Evolutionary conservation across 164 flowering plant genomes (phyloP).

Genomic region (Aristolochia contorta): DNA sequence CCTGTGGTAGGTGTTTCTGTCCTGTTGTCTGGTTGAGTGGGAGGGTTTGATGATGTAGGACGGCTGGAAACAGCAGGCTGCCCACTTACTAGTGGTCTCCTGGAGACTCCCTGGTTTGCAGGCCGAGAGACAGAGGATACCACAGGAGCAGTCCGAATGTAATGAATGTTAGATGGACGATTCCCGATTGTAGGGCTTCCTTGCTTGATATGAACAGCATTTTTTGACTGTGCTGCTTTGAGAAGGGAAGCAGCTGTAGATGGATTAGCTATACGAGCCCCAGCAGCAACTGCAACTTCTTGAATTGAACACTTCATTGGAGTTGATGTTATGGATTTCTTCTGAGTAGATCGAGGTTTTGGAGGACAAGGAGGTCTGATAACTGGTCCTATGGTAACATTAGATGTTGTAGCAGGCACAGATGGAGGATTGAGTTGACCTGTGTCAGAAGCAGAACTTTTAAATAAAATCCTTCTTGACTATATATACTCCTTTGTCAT

Average conservation of each 20-base stretch:
- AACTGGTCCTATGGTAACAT: conserved; percentile 4
- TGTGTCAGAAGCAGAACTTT: conserved; percentile 15
- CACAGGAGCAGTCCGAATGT: conserved; percentile 18
- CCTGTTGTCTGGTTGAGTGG: conserved; percentile 6
- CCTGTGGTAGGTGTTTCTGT: background rate
- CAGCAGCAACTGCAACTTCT: conserved; percentile 93
- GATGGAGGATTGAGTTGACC: conserved; percentile 15
- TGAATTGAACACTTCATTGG: conserved; percentile 30
- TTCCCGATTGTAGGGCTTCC: conserved; percentile 33
- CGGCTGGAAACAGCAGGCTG: conserved; percentile 10
- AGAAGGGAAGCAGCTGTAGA: conserved; percentile 58
- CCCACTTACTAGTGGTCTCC: conserved; percentile 12
- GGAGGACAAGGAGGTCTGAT: conserved; percentile 13
- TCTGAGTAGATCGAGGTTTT: conserved; percentile 10
- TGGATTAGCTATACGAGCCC: conserved; percentile 68
- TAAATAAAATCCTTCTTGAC: too few relatives aligned
- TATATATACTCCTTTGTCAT: background rate
- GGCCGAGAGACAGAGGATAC: conserved; percentile 8
- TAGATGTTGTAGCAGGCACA: conserved; percentile 15
- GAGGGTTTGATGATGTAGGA: conserved; percentile 6
- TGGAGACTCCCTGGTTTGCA: conserved; percentile 9
- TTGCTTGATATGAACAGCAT: conserved; percentile 50
- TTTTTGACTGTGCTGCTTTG: conserved; percentile 60
- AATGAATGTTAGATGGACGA: conserved; percentile 34
- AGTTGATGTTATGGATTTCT: conserved; percentile 16